Percentiles rank a stretch among this genome's conserved stretches.
These are phyloP conservation scores for Delonix regia DNA, from an alignment of 306 rosid genomes.

Conservation along the genomic window DNA sequence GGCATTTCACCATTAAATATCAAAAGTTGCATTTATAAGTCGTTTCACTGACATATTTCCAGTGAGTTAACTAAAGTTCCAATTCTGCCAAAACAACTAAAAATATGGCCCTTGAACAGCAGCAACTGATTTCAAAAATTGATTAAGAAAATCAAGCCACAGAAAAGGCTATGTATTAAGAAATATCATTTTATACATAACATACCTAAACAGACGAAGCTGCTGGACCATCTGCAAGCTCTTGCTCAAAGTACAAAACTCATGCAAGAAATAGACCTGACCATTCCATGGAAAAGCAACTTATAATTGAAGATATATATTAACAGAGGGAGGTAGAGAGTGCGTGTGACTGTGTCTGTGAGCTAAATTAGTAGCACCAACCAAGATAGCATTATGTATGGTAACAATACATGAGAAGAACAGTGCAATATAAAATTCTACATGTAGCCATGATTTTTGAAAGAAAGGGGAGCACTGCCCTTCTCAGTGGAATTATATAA, in stretches of 20 bases:
- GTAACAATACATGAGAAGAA: background rate
- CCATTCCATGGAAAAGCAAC: slow-evolving; percentile 25
- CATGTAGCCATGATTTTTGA: slow-evolving; percentile 5
- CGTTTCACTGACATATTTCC: background rate
- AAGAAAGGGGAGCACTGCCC: background rate
- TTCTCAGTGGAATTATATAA: background rate
- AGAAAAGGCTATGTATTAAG: background rate
- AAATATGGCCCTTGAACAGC: slow-evolving; percentile 30
- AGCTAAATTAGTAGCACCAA: background rate
- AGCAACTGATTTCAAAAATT: slow-evolving; percentile 17
- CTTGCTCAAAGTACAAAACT: slow-evolving; percentile 86
- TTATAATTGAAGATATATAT: background rate
- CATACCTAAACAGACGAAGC: slow-evolving; percentile 81
- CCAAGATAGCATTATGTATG: slow-evolving; percentile 9
- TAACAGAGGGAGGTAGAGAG: too few species aligned
- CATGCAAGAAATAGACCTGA: slow-evolving; percentile 85
- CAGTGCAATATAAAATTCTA: background rate
- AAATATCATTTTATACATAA: slow-evolving; percentile 21
- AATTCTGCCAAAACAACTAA: slow-evolving; percentile 9
- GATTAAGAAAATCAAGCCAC: background rate
- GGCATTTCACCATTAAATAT: background rate
- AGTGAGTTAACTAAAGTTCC: background rate
- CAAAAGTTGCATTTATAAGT: slow-evolving; percentile 17
- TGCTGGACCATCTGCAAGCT: slow-evolving; percentile 95
- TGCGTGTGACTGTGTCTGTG: too few species aligned